Percentiles rank a stretch among this genome's conserved stretches.
phyloP scores from a whole-genome alignment of 371 early-diverging fungal genomes.

The Batkoa obscura region DNA sequence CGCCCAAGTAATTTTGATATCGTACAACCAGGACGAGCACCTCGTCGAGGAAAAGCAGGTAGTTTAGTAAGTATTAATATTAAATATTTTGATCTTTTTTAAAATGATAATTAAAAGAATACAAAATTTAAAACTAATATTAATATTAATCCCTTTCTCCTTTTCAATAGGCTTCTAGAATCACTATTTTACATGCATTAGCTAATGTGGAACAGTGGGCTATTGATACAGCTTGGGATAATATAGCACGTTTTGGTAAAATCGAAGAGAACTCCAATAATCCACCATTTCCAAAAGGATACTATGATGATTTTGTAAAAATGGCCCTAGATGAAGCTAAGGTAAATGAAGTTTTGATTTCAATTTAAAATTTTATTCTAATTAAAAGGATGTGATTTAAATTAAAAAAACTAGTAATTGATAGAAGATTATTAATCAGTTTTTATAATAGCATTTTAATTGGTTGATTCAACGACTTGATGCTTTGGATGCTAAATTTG shows the following conservation, averaged over 20 bases:
- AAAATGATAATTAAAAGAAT: no score
- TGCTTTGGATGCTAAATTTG: conserved; percentile 21
- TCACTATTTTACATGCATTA: conserved; percentile 12
- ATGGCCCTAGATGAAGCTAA: conserved; percentile 32
- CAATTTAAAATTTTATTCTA: no score
- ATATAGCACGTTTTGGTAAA: background rate
- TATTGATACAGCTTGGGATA: conserved; percentile 25
- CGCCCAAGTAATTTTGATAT: background rate
- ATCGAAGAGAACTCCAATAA: background rate
- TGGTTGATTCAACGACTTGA: conserved; percentile 23
- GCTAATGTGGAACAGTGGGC: conserved; percentile 41
- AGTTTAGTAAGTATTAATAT: background rate
- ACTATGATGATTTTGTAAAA: conserved; percentile 23
- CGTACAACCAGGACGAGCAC: background rate
- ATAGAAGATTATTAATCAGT: background rate
- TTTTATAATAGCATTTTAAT: conserved; percentile 16
- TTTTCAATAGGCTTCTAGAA: background rate
- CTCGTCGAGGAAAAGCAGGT: background rate
- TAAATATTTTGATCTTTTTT: background rate
- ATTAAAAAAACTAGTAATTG: no score
- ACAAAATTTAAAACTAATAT: no score
- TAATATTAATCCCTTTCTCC: background rate
- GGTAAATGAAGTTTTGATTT: no score
- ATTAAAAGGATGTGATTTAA: no score
- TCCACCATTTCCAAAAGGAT: background rate